Base-by-base conservation (phyloP, 805 yeast species). In the Suhomyces canberraensis region DNA sequence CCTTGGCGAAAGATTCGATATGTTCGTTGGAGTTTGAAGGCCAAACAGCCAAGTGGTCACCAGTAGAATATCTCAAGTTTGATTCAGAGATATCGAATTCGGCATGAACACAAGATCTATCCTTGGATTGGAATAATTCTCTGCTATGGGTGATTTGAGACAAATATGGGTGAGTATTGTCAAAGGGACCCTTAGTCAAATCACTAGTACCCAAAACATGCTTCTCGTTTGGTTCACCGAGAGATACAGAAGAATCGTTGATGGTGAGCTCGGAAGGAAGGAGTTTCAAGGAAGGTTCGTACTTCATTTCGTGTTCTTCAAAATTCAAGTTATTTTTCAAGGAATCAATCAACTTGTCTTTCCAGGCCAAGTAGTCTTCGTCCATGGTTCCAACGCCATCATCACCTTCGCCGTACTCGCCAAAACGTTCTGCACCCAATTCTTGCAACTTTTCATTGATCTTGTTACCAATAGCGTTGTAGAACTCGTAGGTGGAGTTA, bases 1-100 rank as follows among this genome's bases (percentile, higher is more conserved):
- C 79, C 31, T 64, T 48, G 41, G 84, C 64, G 49, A 93, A 84
- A 29, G 71, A 68, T n/a, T 66, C 71, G 22, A 89, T 81, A 50
- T 84, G 78, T 57, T 81, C 87, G 53, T 81, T 71, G 2, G 95
- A 70, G 62, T 91, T 91, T 16, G 93, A 86, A 24, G 97, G 93
- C 95, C 96, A 87, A 39, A 93, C 69, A 11, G 96, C 98, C 44
- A 93, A 64, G 64, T 91, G 98, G 59, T 91, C 98, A 61, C 98
- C 98, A 3, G 98, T 91, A 32, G 91, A 71, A 63, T 91, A 91
- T 50, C 82, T 79, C 54, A 93, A 69, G 52, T 82, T 83, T 3
- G 91, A 73, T 19, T 67, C 76, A 1, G 88, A 73, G 25, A 89
- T 64, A 54, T 91, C 97, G 50, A 91, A 80, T 62, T 93, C 98